phyloP scores from a whole-genome alignment of 345 rosid species.

The Physaria fendleri region DNA sequence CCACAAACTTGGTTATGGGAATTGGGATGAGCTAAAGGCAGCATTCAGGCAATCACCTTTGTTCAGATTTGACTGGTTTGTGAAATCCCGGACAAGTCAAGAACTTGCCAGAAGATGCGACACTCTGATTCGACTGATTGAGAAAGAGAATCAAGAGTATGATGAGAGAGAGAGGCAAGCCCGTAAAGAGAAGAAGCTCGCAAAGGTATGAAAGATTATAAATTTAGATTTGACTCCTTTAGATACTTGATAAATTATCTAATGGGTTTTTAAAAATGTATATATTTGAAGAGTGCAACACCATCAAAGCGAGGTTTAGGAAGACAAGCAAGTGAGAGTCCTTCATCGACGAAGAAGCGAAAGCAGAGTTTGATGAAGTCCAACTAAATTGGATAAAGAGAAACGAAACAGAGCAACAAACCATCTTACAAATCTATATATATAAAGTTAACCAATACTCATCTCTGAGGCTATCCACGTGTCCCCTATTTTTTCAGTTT shows the following conservation, averaged over 20 bases:
- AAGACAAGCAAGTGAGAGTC: constrained; percentile 73
- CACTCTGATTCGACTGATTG: constrained; percentile 89
- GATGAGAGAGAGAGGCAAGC: constrained; percentile 99
- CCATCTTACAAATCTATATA: too few relatives aligned
- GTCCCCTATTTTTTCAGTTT: too few relatives aligned
- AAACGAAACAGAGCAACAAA: too few relatives aligned
- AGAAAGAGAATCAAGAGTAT: constrained; percentile 96
- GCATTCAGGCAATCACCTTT: constrained; percentile 87
- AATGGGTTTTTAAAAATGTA: background rate
- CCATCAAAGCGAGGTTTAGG: constrained; percentile 70
- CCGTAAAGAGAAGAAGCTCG: constrained; percentile 96
- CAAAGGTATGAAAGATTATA: constrained; percentile 51
- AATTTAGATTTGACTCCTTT: background rate
- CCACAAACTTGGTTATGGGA: constrained; percentile 98
- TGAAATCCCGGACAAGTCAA: constrained; percentile 97
- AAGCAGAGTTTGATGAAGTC: too few relatives aligned
- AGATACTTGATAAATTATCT: background rate
- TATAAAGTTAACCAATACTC: too few relatives aligned
- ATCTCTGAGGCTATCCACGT: too few relatives aligned
- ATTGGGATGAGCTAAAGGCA: constrained; percentile 98
- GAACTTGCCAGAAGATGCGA: constrained; percentile 97
- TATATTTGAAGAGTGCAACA: constrained; percentile 35
- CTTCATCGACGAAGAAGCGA: constrained; percentile 57
- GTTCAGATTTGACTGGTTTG: constrained; percentile 99
- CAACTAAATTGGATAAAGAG: too few relatives aligned